Conservation (phyloP, 768 basidiomycete species). For the Russula abietina region DNA sequence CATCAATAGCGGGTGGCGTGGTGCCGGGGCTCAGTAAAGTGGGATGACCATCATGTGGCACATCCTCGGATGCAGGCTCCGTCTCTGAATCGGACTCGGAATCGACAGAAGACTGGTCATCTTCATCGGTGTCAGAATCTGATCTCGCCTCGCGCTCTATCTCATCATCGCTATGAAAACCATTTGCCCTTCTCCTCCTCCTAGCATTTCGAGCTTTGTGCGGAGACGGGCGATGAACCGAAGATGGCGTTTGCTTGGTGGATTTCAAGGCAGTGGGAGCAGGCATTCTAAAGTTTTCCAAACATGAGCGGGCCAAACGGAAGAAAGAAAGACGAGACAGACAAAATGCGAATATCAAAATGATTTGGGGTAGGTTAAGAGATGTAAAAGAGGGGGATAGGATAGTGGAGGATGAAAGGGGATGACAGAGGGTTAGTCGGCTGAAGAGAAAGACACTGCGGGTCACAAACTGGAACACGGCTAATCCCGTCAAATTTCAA, state of each 20-base stretch:
- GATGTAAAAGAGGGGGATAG: neutral
- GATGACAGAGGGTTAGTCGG: slow-evolving; percentile 12
- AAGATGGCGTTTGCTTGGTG: slow-evolving; percentile 5
- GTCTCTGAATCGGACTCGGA: slow-evolving; percentile 66
- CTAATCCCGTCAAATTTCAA: slow-evolving; percentile 2
- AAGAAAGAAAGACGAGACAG: neutral
- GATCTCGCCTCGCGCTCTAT: slow-evolving; percentile 64
- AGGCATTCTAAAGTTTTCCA: slow-evolving; percentile 23
- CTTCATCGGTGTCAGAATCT: slow-evolving; percentile 62
- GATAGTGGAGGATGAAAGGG: neutral
- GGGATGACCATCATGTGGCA: slow-evolving; percentile 43
- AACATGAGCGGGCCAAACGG: neutral
- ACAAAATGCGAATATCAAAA: neutral
- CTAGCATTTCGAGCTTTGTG: slow-evolving; percentile 43
- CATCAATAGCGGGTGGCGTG: slow-evolving; percentile 36
- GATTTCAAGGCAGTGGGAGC: slow-evolving; percentile 15
- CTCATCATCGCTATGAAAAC: slow-evolving; percentile 67
- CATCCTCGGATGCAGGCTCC: slow-evolving; percentile 63
- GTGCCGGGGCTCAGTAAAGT: slow-evolving; percentile 61
- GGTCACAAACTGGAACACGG: neutral
- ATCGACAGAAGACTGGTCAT: slow-evolving; percentile 47
- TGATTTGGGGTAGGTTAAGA: neutral
- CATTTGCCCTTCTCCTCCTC: slow-evolving; percentile 58
- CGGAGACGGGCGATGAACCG: slow-evolving; percentile 13
- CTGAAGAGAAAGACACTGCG: neutral